Conservation (phyloP, 768 basidiomycete species). For the Psilocybe tampanensis region DNA sequence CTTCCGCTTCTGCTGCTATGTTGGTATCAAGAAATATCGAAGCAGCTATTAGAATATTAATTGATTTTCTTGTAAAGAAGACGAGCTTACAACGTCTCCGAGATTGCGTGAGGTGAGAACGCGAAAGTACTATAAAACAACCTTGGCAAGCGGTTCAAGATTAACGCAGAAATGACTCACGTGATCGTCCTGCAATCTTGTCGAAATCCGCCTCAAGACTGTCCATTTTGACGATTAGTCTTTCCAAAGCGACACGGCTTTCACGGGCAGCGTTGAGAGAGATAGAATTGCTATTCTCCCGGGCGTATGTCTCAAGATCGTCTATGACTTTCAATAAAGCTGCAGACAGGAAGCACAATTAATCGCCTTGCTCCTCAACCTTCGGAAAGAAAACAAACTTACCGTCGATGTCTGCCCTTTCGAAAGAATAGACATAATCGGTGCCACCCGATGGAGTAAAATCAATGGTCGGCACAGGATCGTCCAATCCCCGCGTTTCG, state of each 20-base stretch:
- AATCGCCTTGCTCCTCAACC: not conserved
- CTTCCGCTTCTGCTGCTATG: conserved; percentile 80
- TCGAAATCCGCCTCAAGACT: conserved; percentile 81
- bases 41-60: conserved; percentile 1
- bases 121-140: conserved; percentile 62
- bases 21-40: conserved; percentile 10
- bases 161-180: conserved; percentile 45
- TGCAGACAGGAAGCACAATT: conserved; percentile 28
- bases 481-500: conserved; percentile 79
- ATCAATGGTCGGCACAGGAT: conserved; percentile 76
- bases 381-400: conserved; percentile 21
- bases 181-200: conserved; percentile 79
- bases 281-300: conserved; percentile 43
- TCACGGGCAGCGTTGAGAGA: conserved; percentile 62
- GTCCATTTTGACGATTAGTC: conserved; percentile 78
- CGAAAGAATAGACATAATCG: conserved; percentile 68
- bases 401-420: conserved; percentile 78
- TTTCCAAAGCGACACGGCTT: conserved; percentile 64
- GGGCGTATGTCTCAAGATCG: conserved; percentile 63
- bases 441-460: conserved; percentile 70
- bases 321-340: conserved; percentile 64
- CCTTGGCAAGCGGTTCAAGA: conserved; percentile 1
- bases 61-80: conserved; percentile 15
- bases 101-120: conserved; percentile 69
- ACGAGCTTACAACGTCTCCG: conserved; percentile 67